Evolutionary conservation across 371 early-diverging fungal species (phyloP), one percentile per base, ranked within the genome.

Genomic region (Caulochytrium protostelioides): DNA sequence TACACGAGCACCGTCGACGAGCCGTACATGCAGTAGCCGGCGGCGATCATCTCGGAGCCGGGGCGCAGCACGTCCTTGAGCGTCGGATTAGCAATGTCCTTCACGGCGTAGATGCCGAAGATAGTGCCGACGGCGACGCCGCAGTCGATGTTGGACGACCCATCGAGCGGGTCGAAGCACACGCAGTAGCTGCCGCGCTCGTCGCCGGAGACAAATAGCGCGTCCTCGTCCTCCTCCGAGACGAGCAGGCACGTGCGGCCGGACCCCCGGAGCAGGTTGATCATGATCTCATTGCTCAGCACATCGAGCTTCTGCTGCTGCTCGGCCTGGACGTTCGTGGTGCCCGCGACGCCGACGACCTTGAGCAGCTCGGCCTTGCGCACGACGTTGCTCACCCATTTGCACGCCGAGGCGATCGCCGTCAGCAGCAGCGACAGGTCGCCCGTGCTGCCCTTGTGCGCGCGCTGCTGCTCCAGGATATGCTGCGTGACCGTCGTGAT

Each of bases 51-150:
- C 42, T 91, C 81, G 22, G 74, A 70, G 15, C 95, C 95, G 25
- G 84, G 79, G n/a, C 81, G 71, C 36, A 90, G 65, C 27, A 80
- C 71, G 42, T 83, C 79, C 1, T 55, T 55, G 28, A 63, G 41
- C 13, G 49, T 53, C 29, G 75, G 72, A 25, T 65, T 70, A 16
- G 44, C 46, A 8, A 66, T 59, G 34, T 54, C 51, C 60, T 72
- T 47, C 44, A 83, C 70, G 44, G 70, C 67, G 70, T 85, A 94
- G 51, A 94, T 85, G 41, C 92, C 92, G 63, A 94, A 94, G 52
- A 94, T 94, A 20, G 95, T 91, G 55, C 95, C 95, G 35, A 94
- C 81, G 28, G 84, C 83, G 25, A 92, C 90, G 62, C 91, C 95
- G 47, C 87, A 85, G 50, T 94, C 95, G 52, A 94, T 94, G 65